These are phyloP conservation scores for Chlorella ohadii DNA, from an alignment of 139 green algal genomes.

Conservation along the genomic window DNA sequence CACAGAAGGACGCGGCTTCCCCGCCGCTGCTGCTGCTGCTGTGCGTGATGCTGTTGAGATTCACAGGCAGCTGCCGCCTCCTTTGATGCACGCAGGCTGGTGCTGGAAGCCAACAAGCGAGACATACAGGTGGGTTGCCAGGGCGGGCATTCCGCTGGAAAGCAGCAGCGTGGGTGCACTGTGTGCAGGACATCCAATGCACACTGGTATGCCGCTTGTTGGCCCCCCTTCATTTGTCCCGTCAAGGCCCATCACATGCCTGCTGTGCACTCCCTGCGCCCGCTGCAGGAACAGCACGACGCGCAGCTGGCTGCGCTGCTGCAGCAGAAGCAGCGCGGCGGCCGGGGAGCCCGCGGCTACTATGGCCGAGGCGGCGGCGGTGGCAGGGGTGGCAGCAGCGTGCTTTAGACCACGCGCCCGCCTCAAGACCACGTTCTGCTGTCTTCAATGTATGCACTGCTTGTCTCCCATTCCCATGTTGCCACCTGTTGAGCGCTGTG, in stretches of 20 bases:
- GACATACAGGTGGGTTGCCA: conserved; percentile 7
- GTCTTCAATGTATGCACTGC: too few relatives aligned
- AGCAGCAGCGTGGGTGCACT: too few relatives aligned
- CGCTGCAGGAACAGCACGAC: conserved; percentile 16
- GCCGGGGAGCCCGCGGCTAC: conserved; percentile 1
- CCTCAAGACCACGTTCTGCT: too few relatives aligned
- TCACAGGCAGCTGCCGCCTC: too few relatives aligned
- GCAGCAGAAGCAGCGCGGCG: background rate
- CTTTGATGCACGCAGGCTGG: conserved; percentile 55
- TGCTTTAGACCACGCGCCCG: background rate
- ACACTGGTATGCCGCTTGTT: too few relatives aligned
- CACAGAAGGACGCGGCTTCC: too few relatives aligned
- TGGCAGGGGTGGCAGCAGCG: background rate
- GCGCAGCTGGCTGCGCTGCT: conserved; percentile 10
- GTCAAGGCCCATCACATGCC: background rate
- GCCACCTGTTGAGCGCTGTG: background rate
- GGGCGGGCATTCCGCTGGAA: background rate
- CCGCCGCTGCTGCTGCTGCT: too few relatives aligned
- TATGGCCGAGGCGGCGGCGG: conserved; percentile 13
- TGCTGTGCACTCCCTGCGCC: background rate
- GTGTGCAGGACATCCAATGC: background rate
- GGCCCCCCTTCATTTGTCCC: too few relatives aligned
- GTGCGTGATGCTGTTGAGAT: too few relatives aligned
- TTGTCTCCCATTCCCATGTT: too few relatives aligned
- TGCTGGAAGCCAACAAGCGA: conserved; percentile 61